Evolutionary conservation across 164 flowering plant species (phyloP).

Genomic region (Sedum album): DNA sequence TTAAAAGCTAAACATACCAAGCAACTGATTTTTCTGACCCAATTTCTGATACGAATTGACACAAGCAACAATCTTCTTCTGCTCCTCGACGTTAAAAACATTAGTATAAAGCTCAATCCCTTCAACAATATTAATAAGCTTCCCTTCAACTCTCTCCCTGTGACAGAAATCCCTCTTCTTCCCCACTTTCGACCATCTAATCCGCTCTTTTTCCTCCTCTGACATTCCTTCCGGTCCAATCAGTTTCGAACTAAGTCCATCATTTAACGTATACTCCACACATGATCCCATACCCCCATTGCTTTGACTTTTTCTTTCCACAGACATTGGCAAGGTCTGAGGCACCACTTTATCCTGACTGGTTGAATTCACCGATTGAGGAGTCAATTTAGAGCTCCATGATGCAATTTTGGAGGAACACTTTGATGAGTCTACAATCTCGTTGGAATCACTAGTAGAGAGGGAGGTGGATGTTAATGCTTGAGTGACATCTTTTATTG

Average conservation of each 20-base stretch:
- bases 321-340: neutral
- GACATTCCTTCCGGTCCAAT: slow-evolving; percentile 11
- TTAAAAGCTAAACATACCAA: slow-evolving; percentile 22
- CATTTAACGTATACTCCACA: neutral
- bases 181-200: slow-evolving; percentile 24
- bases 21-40: slow-evolving; percentile 38
- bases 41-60: slow-evolving; percentile 26
- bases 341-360: neutral
- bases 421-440: no score
- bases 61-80: slow-evolving; percentile 34
- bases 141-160: slow-evolving; percentile 33
- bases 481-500: no score
- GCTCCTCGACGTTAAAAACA: slow-evolving; percentile 41
- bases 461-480: no score
- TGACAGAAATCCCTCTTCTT: slow-evolving; percentile 36
- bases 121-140: slow-evolving; percentile 28
- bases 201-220: slow-evolving; percentile 16
- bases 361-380: neutral
- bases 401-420: neutral
- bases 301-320: neutral
- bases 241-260: neutral
- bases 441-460: no score
- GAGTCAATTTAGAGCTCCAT: slow-evolving; percentile 5
- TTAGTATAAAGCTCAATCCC: slow-evolving; percentile 51
- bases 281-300: neutral